phyloP scores from a whole-genome alignment of 495 filamentous ascomycete genomes.

The Podospora australis region DNA sequence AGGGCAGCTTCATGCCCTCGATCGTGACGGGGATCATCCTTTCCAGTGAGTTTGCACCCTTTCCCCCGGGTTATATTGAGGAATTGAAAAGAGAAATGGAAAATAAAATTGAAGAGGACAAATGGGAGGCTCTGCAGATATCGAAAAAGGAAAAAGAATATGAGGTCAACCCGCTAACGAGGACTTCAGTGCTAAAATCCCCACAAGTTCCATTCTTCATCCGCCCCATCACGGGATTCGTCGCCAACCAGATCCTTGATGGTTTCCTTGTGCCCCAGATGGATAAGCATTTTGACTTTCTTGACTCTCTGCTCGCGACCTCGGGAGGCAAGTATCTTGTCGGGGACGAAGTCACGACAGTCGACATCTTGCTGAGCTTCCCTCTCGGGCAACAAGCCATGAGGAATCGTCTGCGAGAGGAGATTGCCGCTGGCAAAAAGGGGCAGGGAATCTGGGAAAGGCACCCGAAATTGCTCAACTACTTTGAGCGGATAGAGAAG shows the following conservation, averaged over 20 bases:
- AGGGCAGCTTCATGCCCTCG: constrained; percentile 39
- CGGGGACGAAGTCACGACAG: constrained; percentile 64
- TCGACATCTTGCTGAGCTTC: constrained; percentile 77
- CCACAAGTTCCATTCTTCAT: constrained; percentile 77
- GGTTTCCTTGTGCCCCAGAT: constrained; percentile 59
- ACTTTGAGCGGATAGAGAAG: no score
- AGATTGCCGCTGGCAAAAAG: no score
- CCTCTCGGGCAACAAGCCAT: no score
- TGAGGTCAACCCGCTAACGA: no score
- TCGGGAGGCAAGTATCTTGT: constrained; percentile 55
- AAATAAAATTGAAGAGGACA: no score
- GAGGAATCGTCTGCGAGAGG: no score
- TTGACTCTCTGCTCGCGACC: constrained; percentile 64
- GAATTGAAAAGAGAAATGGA: no score
- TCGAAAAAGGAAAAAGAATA: no score
- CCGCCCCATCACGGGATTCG: constrained; percentile 61
- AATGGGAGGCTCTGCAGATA: no score
- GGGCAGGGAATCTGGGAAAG: no score
- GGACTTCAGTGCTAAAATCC: constrained; percentile 44
- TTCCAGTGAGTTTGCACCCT: constrained; percentile 9
- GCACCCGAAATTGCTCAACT: no score
- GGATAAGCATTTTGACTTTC: constrained; percentile 58
- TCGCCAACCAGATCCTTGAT: constrained; percentile 55
- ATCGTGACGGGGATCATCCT: constrained; percentile 16
- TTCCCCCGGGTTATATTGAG: no score